Base-by-base conservation (phyloP, 2,329 filamentous ascomycete species). In the Verticillium longisporum region DNA sequence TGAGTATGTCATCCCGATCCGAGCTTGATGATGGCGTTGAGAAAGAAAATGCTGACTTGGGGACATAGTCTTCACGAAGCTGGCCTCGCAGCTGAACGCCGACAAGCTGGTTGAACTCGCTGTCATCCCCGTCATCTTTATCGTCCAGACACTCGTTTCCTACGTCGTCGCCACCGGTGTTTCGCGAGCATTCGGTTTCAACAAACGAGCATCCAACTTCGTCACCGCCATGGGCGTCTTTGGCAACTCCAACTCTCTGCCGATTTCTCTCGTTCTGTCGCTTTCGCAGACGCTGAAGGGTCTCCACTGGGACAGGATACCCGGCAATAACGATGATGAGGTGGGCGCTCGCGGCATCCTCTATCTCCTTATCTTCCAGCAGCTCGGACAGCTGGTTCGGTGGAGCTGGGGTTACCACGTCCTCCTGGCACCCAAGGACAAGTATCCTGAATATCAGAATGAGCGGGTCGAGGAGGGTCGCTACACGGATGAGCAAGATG, bases 391-490 rank as follows among this genome's bases (percentile, higher is more conserved):
- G 75, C 80, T 98, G 32, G 88, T 99, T 21, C 86, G 95, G 62
- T 99, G 95, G 95, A 97, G 91, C 65, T 99, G 95, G 95, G 95
- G 95, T 11, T 98, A 97, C 74, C 92, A 97, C 69, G 88, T 98
- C 45, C 81, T 99, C 18, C 80, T 99, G n/a, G 93, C 93, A 18
- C 92, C 94, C 18, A 89, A 91, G 66, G 86, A 88, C 57, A 84
- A 84, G 64, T 91, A 91, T 69, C 79, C 83, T 11, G 86, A 90
- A 59, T 88, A 90, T 62, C 80, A 84, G 57, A 69, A 81, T 37
- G 77, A 84, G 61, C 73, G 78, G 14, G 70, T 76, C 18, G 84
- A 86, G 67, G 81, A 83, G 76, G 84, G 88, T 15, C 79, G 85
- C 62, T 88, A 87, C 69, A 78, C 75, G 60, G 83, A 84, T 57